Conservation (phyloP, 1,284 basidiomycete species). For the Schizophyllum amplum region DNA sequence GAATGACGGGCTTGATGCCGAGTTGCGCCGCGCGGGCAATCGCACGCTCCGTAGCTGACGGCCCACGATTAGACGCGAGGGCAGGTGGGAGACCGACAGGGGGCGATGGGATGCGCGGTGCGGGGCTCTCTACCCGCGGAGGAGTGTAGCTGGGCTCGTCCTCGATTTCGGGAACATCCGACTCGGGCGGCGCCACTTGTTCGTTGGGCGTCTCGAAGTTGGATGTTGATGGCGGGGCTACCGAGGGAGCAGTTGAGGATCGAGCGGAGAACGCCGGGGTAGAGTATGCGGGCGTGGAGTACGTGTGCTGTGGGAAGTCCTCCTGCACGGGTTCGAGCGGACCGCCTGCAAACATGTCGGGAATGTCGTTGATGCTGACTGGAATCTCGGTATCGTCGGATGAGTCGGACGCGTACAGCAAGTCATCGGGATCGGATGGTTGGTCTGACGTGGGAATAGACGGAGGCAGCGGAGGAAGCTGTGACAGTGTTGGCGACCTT, state of each 20-base stretch:
- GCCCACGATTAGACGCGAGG: not conserved
- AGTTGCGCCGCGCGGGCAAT: not conserved
- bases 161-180: not conserved
- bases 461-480: not conserved
- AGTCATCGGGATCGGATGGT: not conserved
- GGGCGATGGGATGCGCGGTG: not conserved
- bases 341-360: not conserved
- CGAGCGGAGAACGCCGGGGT: not conserved
- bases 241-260: conserved; percentile 5
- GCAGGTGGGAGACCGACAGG: not conserved
- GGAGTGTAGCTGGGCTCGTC: not conserved
- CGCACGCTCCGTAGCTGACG: not conserved
- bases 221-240: conserved; percentile 6
- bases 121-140: not conserved
- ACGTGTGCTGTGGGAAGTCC: not conserved
- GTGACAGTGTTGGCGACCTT: not conserved
- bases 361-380: not conserved
- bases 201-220: not conserved
- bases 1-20: not conserved
- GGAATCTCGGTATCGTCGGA: not conserved
- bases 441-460: not conserved
- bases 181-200: not conserved
- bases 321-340: not conserved
- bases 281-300: not conserved
- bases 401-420: not conserved